Evolutionary conservation across 2,329 filamentous ascomycete genomes (phyloP).

Genomic region (Alternaria metachromatica): DNA sequence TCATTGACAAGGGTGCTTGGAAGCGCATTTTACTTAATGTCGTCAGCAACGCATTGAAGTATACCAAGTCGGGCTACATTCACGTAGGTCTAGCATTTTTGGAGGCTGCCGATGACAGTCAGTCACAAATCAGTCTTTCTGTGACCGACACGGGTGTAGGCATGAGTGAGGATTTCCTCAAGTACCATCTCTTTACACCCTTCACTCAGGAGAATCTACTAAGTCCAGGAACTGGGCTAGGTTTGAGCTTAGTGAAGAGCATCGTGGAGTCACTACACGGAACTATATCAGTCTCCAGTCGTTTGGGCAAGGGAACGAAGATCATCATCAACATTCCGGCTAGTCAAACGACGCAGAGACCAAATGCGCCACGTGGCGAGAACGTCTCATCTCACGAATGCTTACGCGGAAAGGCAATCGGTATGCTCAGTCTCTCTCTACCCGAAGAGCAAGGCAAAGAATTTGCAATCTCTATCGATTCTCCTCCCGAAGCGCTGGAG

Average conservation of each 20-base stretch:
- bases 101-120: neutral
- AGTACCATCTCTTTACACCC: slow-evolving; percentile 25
- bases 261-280: slow-evolving; percentile 28
- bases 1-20: slow-evolving; percentile 17
- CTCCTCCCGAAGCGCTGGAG: slow-evolving; percentile 1
- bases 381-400: neutral
- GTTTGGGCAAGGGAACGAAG: slow-evolving; percentile 11
- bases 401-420: slow-evolving; percentile 1
- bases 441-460: neutral
- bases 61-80: slow-evolving; percentile 23
- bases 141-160: slow-evolving; percentile 32
- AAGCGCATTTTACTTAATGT: slow-evolving; percentile 30
- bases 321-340: slow-evolving; percentile 14
- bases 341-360: neutral
- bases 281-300: slow-evolving; percentile 25
- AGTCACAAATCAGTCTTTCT: slow-evolving; percentile 38
- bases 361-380: neutral
- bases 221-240: slow-evolving; percentile 29
- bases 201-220: slow-evolving; percentile 32
- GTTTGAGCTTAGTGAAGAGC: slow-evolving; percentile 28
- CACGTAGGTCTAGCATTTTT: slow-evolving; percentile 13
- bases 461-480: neutral
- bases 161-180: slow-evolving; percentile 30
- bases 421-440: slow-evolving; percentile 1
- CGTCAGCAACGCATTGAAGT: slow-evolving; percentile 33